Base-by-base conservation (phyloP, 352 stramenopile genomes). In the Phytophthora pini region DNA sequence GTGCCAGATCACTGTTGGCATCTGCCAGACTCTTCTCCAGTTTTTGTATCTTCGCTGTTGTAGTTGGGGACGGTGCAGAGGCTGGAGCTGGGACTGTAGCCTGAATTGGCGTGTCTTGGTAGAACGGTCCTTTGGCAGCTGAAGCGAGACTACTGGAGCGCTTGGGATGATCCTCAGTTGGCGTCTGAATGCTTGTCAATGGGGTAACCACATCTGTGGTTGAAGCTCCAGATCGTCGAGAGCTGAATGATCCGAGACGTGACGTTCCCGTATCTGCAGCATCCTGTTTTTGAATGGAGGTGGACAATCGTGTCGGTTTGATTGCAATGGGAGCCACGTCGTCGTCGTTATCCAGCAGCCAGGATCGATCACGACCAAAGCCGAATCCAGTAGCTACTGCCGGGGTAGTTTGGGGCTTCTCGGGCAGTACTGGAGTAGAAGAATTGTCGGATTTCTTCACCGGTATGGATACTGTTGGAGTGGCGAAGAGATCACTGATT, bases 321-420 rank as follows among this genome's bases (percentile, higher is more conserved):
- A 55, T 11, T 24, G 55, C 13, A 47, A 57, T 57, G 0, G 55
- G 49, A 47, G 31, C 27, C 20, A 67, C 64, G 24, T 84, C 74
- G 47, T 84, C 74, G 17, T 81, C 68, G 8, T 61, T 68, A 56
- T 84, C 78, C 6, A 88, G 62, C 22, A 88, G 64, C 79, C 79
- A 88, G 26, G 76, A 83, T n/a, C 76, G 69, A 61, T 88, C 79
- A 8, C 78, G 76, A 31, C 79, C 79, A 57, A 87, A 87, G 2
- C 67, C 74, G 12, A 60, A 59, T 11, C 62, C 54, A n/a, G 64
- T 61, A 8, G 58, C 47, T n/a, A 50, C 47, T 24, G 69, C 39
- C 24, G 57, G 32, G 15, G 61, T 60, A 22, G 47, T 39, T 36
- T 56, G 56, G 22, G 38, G 46, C 38, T 47, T 45, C 31, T 55